A percentile compares a stretch with the other conserved stretches of the same genome.
These are phyloP conservation scores for Opeltia flavorubescens DNA, from an alignment of 495 filamentous ascomycete species.

Conservation along the genomic window DNA sequence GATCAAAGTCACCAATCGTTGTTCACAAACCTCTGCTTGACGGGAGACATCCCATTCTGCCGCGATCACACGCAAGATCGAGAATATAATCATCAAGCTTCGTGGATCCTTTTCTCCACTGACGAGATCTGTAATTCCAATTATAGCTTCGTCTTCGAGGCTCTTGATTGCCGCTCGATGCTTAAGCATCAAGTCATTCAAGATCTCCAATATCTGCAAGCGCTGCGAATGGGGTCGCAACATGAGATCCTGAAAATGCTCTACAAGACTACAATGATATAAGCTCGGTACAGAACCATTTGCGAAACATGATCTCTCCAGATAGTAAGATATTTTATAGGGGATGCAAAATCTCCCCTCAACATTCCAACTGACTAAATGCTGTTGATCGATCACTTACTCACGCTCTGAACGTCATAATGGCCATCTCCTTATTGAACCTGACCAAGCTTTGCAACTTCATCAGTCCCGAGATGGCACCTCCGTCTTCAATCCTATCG, in stretches of 20 bases:
- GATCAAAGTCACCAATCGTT: conserved; percentile 16
- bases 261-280: conserved; percentile 25
- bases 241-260: conserved; percentile 42
- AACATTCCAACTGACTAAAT: not conserved
- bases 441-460: conserved; percentile 33
- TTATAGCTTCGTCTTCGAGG: conserved; percentile 44
- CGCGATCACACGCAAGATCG: conserved; percentile 55
- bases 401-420: conserved; percentile 35
- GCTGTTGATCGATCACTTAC: conserved; percentile 18
- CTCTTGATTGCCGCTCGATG: conserved; percentile 44
- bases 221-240: conserved; percentile 47
- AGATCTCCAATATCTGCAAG: conserved; percentile 47
- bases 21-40: conserved; percentile 39
- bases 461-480: conserved; percentile 34
- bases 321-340: not conserved
- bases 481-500: conserved; percentile 48
- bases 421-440: conserved; percentile 34
- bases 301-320: no score
- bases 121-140: conserved; percentile 52
- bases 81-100: conserved; percentile 69
- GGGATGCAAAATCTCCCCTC: no score
- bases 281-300: not conserved
- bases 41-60: conserved; percentile 56
- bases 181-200: conserved; percentile 51
- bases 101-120: conserved; percentile 65